phyloP scores from a whole-genome alignment of 257 asterid genomes.

The Solanum piurae region DNA sequence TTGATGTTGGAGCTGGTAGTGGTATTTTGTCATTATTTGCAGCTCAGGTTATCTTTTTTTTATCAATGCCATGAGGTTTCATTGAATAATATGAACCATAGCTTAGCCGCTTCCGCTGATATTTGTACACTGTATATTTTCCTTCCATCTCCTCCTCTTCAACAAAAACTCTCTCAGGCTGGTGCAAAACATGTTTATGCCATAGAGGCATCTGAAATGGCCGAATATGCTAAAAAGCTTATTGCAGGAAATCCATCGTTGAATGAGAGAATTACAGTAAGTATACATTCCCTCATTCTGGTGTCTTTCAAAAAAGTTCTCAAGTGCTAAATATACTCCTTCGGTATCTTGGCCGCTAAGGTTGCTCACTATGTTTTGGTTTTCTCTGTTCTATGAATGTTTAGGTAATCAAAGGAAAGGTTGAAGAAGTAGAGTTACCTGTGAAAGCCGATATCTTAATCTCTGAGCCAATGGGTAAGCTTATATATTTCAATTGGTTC shows the following conservation, averaged over 20 bases:
- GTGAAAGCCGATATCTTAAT: slow-evolving; percentile 94
- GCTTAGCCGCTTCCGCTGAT: slow-evolving; percentile 1
- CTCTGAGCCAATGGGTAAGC: slow-evolving; percentile 98
- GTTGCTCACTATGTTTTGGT: background rate
- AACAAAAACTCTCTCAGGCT: slow-evolving; percentile 39
- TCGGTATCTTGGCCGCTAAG: background rate
- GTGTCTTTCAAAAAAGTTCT: background rate
- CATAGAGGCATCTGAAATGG: slow-evolving; percentile 99
- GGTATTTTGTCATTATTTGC: slow-evolving; percentile 98
- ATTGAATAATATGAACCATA: slow-evolving; percentile 8
- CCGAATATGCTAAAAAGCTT: slow-evolving; percentile 80
- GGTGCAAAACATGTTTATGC: slow-evolving; percentile 99
- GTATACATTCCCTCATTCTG: slow-evolving; percentile 4
- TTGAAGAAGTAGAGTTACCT: slow-evolving; percentile 93
- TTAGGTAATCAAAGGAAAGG: slow-evolving; percentile 94
- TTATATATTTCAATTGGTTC: background rate
- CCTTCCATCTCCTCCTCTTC: background rate
- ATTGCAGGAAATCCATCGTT: slow-evolving; percentile 81
- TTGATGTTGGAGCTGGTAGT: slow-evolving; percentile 99
- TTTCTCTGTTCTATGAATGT: slow-evolving; percentile 6
- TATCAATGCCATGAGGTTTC: background rate
- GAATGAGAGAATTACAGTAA: slow-evolving; percentile 69
- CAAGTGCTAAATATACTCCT: background rate
- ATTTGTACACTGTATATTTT: background rate
- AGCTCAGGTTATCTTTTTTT: slow-evolving; percentile 63